A percentile compares a stretch with the other conserved stretches of the same genome.
phyloP scores from a whole-genome alignment of 306 rosid species.

The Dicorynia guianensis region DNA sequence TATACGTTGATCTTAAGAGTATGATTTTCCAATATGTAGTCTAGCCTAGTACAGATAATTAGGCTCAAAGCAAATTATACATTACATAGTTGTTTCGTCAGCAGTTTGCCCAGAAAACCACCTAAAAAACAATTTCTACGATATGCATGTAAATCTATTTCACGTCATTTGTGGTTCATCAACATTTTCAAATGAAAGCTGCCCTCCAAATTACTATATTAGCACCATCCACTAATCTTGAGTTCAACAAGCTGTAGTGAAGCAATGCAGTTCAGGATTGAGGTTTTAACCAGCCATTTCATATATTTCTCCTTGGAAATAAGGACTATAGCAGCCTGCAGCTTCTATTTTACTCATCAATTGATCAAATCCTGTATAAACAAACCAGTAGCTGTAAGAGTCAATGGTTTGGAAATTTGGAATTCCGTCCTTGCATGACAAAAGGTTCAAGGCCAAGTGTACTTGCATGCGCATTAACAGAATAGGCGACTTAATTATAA shows the following conservation, averaged over 20 bases:
- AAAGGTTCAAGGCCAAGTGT: background rate
- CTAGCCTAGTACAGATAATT: background rate
- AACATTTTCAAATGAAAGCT: constrained; percentile 25
- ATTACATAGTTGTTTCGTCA: constrained; percentile 14
- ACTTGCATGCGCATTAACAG: background rate
- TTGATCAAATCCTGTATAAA: constrained; percentile 51
- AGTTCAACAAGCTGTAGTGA: constrained; percentile 15
- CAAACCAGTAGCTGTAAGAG: constrained; percentile 1
- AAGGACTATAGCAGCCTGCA: constrained; percentile 42
- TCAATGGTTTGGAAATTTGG: background rate
- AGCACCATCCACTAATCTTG: constrained; percentile 1
- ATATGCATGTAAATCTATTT: constrained; percentile 1
- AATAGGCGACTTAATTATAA: background rate
- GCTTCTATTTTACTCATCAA: constrained; percentile 48
- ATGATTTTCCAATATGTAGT: no score
- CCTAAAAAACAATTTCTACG: constrained; percentile 29
- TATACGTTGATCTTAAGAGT: no score
- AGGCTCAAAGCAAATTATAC: constrained; percentile 20
- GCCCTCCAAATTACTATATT: constrained; percentile 24
- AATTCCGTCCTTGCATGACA: background rate
- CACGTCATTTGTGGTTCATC: constrained; percentile 38
- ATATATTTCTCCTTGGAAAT: constrained; percentile 38
- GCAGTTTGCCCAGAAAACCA: constrained; percentile 29
- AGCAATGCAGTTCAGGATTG: background rate
- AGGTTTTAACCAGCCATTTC: background rate